Percentiles rank a stretch among this genome's conserved stretches.
Conservation (phyloP, 2,329 filamentous ascomycete species). For the Penicillium sclerotigenum region DNA sequence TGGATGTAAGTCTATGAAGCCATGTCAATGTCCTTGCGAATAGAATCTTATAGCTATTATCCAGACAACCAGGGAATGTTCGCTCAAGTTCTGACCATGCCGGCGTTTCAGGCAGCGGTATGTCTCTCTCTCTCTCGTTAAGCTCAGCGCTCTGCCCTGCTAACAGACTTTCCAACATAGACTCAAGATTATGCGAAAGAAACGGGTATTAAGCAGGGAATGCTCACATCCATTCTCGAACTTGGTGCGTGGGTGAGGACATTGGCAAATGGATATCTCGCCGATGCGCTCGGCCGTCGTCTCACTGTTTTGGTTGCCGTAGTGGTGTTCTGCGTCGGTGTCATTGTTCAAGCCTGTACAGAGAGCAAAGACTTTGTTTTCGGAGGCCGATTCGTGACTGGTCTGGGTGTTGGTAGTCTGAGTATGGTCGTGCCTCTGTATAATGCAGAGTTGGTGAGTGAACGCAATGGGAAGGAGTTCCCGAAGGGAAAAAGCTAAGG, state of each 20-base stretch:
- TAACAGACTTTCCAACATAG: constrained; percentile 6
- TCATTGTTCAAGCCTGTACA: constrained; percentile 39
- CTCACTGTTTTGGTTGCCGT: constrained; percentile 34
- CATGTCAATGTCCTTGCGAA: not conserved
- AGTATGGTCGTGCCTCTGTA: constrained; percentile 45
- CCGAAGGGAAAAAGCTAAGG: not conserved
- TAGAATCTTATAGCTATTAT: not conserved
- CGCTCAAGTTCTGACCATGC: constrained; percentile 61
- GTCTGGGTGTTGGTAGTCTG: constrained; percentile 43
- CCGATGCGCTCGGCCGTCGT: constrained; percentile 36
- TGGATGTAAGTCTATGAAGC: constrained; percentile 47
- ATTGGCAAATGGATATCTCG: constrained; percentile 37
- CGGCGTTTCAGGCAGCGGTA: constrained; percentile 47
- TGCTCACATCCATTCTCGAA: constrained; percentile 42
- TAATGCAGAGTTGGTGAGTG: constrained; percentile 33
- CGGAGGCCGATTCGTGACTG: constrained; percentile 42
- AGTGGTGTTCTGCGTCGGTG: constrained; percentile 37
- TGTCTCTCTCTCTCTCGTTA: constrained; percentile 31
- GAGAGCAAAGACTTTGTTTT: constrained; percentile 33
- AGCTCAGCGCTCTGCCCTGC: not conserved
- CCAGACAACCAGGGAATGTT: constrained; percentile 71
- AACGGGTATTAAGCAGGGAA: constrained; percentile 30
- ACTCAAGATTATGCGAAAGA: constrained; percentile 28
- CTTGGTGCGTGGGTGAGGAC: constrained; percentile 41
- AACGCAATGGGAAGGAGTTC: not conserved